Conservation (phyloP, 768 basidiomycete genomes). For the Lyophyllum decastes region DNA sequence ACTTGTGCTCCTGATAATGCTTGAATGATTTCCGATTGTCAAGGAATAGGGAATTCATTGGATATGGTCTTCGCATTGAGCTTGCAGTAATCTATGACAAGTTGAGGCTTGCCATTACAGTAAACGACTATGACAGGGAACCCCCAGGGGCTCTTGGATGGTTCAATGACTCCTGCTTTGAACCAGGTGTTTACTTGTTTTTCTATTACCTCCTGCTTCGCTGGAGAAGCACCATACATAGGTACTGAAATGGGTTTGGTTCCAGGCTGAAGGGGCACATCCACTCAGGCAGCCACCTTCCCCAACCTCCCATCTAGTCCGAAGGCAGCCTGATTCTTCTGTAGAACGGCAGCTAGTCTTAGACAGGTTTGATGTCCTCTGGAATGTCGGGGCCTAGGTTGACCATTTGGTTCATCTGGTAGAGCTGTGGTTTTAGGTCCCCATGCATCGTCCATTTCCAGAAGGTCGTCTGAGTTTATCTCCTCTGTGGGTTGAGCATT, state of each 20-base stretch:
- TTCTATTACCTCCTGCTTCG: conserved; percentile 28
- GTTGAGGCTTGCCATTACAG: conserved; percentile 34
- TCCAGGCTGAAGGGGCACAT: conserved; percentile 25
- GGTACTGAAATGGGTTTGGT: conserved; percentile 28
- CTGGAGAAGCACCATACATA: conserved; percentile 24
- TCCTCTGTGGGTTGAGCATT: neutral
- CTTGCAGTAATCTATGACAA: conserved; percentile 35
- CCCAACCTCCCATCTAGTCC: neutral
- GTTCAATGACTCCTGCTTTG: conserved; percentile 36
- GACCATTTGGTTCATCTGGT: conserved; percentile 11
- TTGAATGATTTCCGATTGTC: conserved; percentile 27
- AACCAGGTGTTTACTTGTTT: conserved; percentile 33
- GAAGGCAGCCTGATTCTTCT: neutral
- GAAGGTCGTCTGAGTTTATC: conserved; percentile 15
- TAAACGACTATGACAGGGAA: conserved; percentile 35
- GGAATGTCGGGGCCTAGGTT: conserved; percentile 4
- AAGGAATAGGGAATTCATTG: conserved; percentile 27
- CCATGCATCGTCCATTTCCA: conserved; percentile 17
- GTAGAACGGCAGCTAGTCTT: conserved; percentile 17
- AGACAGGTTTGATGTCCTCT: neutral
- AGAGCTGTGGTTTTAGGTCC: conserved; percentile 30
- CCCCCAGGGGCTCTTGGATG: conserved; percentile 38
- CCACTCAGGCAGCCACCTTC: conserved; percentile 20
- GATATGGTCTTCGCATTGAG: conserved; percentile 19
- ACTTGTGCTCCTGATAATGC: conserved; percentile 29